Evolutionary conservation across 768 basidiomycete species (phyloP), one percentile per base, ranked within the genome.

Genomic region (Panellus pusillus): DNA sequence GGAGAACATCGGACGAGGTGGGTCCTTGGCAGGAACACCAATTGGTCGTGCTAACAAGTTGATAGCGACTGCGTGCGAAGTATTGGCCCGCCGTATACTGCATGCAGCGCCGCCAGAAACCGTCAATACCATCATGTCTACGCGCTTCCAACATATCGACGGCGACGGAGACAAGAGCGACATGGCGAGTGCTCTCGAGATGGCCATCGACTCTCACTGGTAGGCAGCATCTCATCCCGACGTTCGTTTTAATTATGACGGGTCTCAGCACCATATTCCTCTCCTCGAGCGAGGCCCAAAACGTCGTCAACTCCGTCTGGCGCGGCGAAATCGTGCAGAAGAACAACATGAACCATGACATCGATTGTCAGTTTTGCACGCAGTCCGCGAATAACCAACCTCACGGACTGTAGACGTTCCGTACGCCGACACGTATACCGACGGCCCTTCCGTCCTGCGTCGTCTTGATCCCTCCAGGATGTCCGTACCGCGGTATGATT

Each of bases 201-300:
- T 86, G 68, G 93, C 95, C n/a, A 91, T 96, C 56, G 95, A 98
- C 68, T 82, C 91, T 49, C 84, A 93, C 62, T 92, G 93, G 91
- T 35, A 14, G 14, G 32, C n/a, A n/a, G n/a, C n/a, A n/a, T n/a
- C n/a, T n/a, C n/a, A n/a, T n/a, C n/a, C n/a, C n/a, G n/a, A n/a
- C n/a, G n/a, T n/a, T n/a, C n/a, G n/a, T n/a, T n/a, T n/a, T n/a
- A n/a, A n/a, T n/a, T n/a, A n/a, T n/a, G 29, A 38, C 38, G 27
- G 46, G 15, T 36, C 32, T 9, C 47, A 92, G 91, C 60, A 79
- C 83, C 6, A 89, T 91, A 61, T 94, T 95, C 67, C 69, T 95
- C 38, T 92, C 92, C 9, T 94, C 91, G 0, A 84, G 68, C 44
- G 93, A 94, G 71, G 84, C 91, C 13, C 93, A 96, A 66, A 80